Evolutionary conservation across 2,329 filamentous ascomycete species (phyloP), one percentile per base, ranked within the genome.

Genomic region (Xylariaceae sp.): DNA sequence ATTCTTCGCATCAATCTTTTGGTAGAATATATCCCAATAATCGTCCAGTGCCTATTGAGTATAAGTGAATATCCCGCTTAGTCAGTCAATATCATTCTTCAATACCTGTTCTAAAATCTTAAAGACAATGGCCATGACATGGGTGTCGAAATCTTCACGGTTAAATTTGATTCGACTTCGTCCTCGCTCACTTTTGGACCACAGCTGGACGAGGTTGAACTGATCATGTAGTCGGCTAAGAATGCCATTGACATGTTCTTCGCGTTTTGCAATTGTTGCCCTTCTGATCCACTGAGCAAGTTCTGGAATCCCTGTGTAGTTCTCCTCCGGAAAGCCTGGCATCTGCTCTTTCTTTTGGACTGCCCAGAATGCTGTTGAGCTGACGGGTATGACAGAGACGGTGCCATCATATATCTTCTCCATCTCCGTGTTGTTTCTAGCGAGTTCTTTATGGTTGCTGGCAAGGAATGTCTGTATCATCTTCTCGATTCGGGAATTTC

Each of bases 251-350:
- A 27, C 41, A 20, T 52, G 52, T 11, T 40, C 43, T 29, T 50
- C 46, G 6, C 49, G 44, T 12, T 48, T 40, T 6, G 22, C 36
- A 7, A 48, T 44, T 3, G 52, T 52, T 6, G 49, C 40, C 12
- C 20, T 29, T 4, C 45, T 47, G 16, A 50, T 46, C 52, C 53
- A 55, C 16, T 7, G 40, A 1, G 37, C 36, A 12, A 55, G 42
- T 12, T 32, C 29, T 8, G 53, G 53, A 7, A 55, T 53, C 6
- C 53, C 53, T 14, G 50, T 46, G 32, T 51, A 55, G 14, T 11
- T 10, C 11, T 36, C 32, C 5, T 29, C 43, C 3, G 50, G 50
- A 33, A 55, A 55, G n/a, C 53, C 53, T 16, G 27, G 7, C 20
- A 40, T 10, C 2, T 23, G 37, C 6, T 42, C 12, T 8, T 33